phyloP scores from a whole-genome alignment of 108 stramenopile species.

The Heterococcus sp. region DNA sequence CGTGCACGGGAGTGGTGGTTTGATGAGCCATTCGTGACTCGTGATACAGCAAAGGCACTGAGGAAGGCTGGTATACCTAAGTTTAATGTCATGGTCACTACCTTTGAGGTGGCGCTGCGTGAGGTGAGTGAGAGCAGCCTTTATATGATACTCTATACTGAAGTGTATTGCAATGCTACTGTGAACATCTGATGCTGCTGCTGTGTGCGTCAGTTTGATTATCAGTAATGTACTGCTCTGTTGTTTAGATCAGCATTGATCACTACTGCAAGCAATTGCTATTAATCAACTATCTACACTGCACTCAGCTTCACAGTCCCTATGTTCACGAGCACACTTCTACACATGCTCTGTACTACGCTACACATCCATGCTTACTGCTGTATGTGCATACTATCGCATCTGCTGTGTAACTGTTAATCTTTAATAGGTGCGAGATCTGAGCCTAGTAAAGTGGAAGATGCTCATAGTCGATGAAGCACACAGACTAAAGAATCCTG shows the following conservation, averaged over 20 bases:
- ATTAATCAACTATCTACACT: too few species aligned
- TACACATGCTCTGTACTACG: too few species aligned
- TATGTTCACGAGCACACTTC: too few species aligned
- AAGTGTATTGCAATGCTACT: background rate
- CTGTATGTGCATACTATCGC: too few species aligned
- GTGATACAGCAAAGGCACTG: slow-evolving; percentile 21
- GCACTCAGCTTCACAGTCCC: too few species aligned
- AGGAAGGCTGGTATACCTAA: slow-evolving; percentile 48
- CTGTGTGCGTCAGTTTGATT: too few species aligned
- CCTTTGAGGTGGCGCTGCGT: slow-evolving; percentile 71
- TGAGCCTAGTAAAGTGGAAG: slow-evolving; percentile 75
- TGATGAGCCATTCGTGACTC: slow-evolving; percentile 48
- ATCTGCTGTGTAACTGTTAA: too few species aligned
- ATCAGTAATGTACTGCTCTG: too few species aligned
- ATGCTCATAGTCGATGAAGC: slow-evolving; percentile 90
- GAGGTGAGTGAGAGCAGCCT: slow-evolving; percentile 5
- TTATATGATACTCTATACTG: background rate
- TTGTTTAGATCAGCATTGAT: too few species aligned
- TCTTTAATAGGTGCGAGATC: slow-evolving; percentile 71
- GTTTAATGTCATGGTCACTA: slow-evolving; percentile 91
- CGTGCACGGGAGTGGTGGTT: slow-evolving; percentile 86
- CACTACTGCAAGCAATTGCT: too few species aligned
- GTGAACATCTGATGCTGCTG: too few species aligned
- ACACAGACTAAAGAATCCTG: slow-evolving; percentile 85
- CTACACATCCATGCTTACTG: too few species aligned